phyloP scores from a whole-genome alignment of 1,284 basidiomycete genomes.

The Limonomyces culmigenus region DNA sequence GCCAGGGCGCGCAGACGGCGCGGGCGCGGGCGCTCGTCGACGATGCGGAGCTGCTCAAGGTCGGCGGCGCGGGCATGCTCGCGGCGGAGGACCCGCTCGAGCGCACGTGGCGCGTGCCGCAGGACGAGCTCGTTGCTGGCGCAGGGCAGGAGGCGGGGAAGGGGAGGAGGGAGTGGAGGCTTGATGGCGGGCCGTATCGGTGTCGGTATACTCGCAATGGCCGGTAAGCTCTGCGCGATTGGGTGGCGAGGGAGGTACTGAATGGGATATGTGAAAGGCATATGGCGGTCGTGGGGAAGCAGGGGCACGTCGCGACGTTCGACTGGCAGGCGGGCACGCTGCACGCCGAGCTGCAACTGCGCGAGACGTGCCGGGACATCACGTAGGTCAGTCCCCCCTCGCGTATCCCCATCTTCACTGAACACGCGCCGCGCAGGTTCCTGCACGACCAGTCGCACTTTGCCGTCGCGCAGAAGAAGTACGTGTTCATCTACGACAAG shows the following conservation, averaged over 20 bases:
- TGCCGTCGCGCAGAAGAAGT: slow-evolving; percentile 94
- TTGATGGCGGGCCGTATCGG: slow-evolving; percentile 82
- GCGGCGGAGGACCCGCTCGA: slow-evolving; percentile 69
- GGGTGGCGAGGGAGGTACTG: slow-evolving; percentile 2
- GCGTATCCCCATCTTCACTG: slow-evolving; percentile 5
- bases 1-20: slow-evolving; percentile 38
- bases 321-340: slow-evolving; percentile 87
- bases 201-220: slow-evolving; percentile 84
- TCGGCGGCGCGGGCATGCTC: slow-evolving; percentile 52
- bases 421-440: slow-evolving; percentile 33
- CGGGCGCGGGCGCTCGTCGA: slow-evolving; percentile 39
- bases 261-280: slow-evolving; percentile 29
- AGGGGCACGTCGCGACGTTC: slow-evolving; percentile 87
- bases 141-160: slow-evolving; percentile 61
- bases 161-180: slow-evolving; percentile 65
- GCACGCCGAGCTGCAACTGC: slow-evolving; percentile 78
- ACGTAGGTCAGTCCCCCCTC: slow-evolving; percentile 36
- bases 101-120: slow-evolving; percentile 76
- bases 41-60: slow-evolving; percentile 48
- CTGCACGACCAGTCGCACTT: slow-evolving; percentile 87
- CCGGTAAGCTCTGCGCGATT: slow-evolving; percentile 30
- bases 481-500: slow-evolving; percentile 91
- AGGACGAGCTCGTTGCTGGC: slow-evolving; percentile 57
- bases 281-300: slow-evolving; percentile 67
- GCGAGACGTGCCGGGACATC: slow-evolving; percentile 83